A percentile compares a stretch with the other conserved stretches of the same genome.
Conservation (phyloP, 2,329 filamentous ascomycete species). For the Gnomoniopsis smithogilvyi region DNA sequence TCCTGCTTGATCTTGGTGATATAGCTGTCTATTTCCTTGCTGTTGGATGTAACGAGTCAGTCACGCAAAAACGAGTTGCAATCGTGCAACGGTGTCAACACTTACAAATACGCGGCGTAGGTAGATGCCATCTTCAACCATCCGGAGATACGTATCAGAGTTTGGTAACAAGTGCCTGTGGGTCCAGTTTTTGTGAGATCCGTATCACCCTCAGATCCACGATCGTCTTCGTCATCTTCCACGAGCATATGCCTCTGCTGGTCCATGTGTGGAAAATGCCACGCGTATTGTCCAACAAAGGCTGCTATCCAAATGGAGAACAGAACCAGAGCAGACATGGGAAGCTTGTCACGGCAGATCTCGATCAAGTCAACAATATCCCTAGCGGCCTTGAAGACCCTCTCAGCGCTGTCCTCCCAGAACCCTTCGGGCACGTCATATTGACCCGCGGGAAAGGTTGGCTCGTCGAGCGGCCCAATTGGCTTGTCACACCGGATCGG, state of each 20-base stretch:
- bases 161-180: slow-evolving; percentile 45
- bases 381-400: slow-evolving; percentile 60
- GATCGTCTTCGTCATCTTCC: slow-evolving; percentile 33
- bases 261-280: slow-evolving; percentile 69
- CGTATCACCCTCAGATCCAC: slow-evolving; percentile 20
- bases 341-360: slow-evolving; percentile 58
- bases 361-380: slow-evolving; percentile 64
- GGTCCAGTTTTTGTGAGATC: slow-evolving; percentile 36
- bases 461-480: slow-evolving; percentile 56
- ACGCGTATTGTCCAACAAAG: slow-evolving; percentile 63
- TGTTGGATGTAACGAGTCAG: neutral
- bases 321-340: slow-evolving; percentile 64
- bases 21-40: slow-evolving; percentile 48
- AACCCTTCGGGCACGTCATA: slow-evolving; percentile 46
- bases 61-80: neutral
- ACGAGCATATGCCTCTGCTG: slow-evolving; percentile 48
- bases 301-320: slow-evolving; percentile 67
- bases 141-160: slow-evolving; percentile 48
- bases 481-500: slow-evolving; percentile 52
- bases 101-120: slow-evolving; percentile 48
- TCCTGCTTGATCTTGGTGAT: slow-evolving; percentile 50
- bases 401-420: slow-evolving; percentile 60
- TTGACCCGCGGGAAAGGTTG: slow-evolving; percentile 46
- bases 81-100: neutral
- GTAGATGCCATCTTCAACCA: slow-evolving; percentile 55